Evolutionary conservation across 768 basidiomycete genomes (phyloP), one percentile per base, ranked within the genome.

Genomic region (Calocybe indica): DNA sequence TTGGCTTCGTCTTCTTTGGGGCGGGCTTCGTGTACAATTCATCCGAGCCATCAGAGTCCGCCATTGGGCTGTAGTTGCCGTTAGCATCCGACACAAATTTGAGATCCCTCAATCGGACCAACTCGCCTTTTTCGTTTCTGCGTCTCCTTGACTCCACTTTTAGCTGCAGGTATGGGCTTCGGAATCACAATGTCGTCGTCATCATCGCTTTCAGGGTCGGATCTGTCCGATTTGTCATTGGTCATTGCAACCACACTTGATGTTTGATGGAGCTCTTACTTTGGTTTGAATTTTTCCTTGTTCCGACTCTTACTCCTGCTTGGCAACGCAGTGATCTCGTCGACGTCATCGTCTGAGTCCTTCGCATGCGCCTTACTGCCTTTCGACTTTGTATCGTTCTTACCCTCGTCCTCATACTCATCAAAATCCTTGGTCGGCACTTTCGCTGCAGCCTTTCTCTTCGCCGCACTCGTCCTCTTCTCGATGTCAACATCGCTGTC

Each of bases 51-150:
- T 71, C 69, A 39, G 66, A 67, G 14, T 67, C 69, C 31, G 53
- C 54, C 38, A 55, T 60, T 29, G 63, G 61, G 40, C 73, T 77
- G 49, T 49, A 45, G 36, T 28, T 47, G 28, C 32, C 28, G 12
- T 43, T 12, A 43, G 42, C 12, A 32, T 15, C 40, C 5, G 46
- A 50, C 37, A 50, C 13, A 39, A 45, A 33, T 11, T 10, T 6
- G 41, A 37, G 12, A 42, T 11, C 36, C 11, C 47, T 11, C 14
- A 3, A 5, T 33, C 14, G 29, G 43, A 30, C 8, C 37, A 5
- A 34, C 55, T 38, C 49, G 84, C 88, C 78, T 85, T 64, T 89
- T 91, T 37, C 86, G 80, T 64, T 90, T 90, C 38, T 66, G 59
- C 11, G 58, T 53, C 11, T 55, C 58, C 45, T 58, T 54, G 3